Base-by-base conservation (phyloP, 2,329 filamentous ascomycete genomes). In the Trichoderma harzianum region DNA sequence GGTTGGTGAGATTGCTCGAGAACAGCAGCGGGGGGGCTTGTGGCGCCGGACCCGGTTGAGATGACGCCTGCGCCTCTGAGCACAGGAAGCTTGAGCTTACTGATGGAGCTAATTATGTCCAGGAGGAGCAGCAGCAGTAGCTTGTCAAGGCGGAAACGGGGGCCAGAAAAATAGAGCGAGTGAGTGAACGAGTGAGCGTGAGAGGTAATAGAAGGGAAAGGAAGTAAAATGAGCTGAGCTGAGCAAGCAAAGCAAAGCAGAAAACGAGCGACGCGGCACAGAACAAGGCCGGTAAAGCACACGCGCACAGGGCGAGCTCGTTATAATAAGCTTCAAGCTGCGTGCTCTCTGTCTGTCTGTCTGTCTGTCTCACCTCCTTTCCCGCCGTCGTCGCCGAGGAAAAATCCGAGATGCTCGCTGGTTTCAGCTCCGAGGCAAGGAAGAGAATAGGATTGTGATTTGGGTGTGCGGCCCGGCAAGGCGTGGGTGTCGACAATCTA, bases 11-110 rank as follows among this genome's bases (percentile, higher is more conserved):
- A 68, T 68, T 66, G 62, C 39, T 68, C 53, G 32, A 26, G n/a
- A 21, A 12, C 24, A 47, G 51, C 18, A 21, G 43, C 43, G n/a
- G 43, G 66, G 66, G 57, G 66, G 57, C 28, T 26, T 69, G 43
- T 53, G 57, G 66, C 66, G 57, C 66, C 66, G 66, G 66, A 69
- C 66, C 66, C 57, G 66, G 66, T 62, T 53, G 57, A 69, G 66
- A 69, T 69, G 66, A 69, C 66, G 66, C 43, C 66, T 69, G 66
- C 66, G 57, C 66, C 66, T 69, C 66, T 62, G 10, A 21, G 34
- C 2, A 36, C 34, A 36, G 21, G 39, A 69, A 69, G 57, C 57
- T 69, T 26, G 66, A 62, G 66, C 66, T 69, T 68, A 43, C 65
- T 58, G 39, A 69, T 24, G 66, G 66, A 62, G 57, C 66, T 61